Conservation (phyloP, 2,329 filamentous ascomycete species). For the Xylariales sp. region DNA sequence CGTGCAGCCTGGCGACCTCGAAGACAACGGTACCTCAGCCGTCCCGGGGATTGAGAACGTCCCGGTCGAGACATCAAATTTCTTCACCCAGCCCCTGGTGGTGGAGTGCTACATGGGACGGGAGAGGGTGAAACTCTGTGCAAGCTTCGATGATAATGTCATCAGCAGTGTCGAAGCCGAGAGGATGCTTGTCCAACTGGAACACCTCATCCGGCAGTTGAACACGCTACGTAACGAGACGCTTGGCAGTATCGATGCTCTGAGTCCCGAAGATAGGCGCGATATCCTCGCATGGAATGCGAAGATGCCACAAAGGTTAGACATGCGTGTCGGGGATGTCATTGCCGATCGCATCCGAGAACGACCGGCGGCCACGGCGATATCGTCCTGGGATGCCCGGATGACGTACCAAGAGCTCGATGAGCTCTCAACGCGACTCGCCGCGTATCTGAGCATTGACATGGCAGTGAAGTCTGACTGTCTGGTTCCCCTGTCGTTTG, state of each 20-base stretch:
- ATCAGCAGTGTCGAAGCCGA: background rate
- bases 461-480: slow-evolving; percentile 22
- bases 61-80: slow-evolving; percentile 1
- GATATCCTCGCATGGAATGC: slow-evolving; percentile 7
- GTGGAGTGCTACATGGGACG: slow-evolving; percentile 8
- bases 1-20: slow-evolving; percentile 3
- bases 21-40: background rate
- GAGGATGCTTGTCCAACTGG: slow-evolving; percentile 9
- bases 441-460: slow-evolving; percentile 15
- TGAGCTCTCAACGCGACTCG: slow-evolving; percentile 16
- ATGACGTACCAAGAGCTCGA: slow-evolving; percentile 27
- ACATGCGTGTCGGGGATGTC: slow-evolving; percentile 3
- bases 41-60: slow-evolving; percentile 5
- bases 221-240: background rate
- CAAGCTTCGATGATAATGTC: slow-evolving; percentile 7
- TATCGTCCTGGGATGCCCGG: slow-evolving; percentile 22
- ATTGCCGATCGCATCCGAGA: background rate
- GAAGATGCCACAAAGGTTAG: background rate
- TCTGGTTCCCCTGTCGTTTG: slow-evolving; percentile 29
- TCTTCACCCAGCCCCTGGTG: slow-evolving; percentile 9
- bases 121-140: slow-evolving; percentile 4
- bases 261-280: slow-evolving; percentile 1
- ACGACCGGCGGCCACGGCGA: background rate
- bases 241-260: background rate
- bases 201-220: slow-evolving; percentile 7